These are phyloP conservation scores for Scheffersomyces quercinus DNA, from an alignment of 1,139 yeast genomes.

Conservation along the genomic window DNA sequence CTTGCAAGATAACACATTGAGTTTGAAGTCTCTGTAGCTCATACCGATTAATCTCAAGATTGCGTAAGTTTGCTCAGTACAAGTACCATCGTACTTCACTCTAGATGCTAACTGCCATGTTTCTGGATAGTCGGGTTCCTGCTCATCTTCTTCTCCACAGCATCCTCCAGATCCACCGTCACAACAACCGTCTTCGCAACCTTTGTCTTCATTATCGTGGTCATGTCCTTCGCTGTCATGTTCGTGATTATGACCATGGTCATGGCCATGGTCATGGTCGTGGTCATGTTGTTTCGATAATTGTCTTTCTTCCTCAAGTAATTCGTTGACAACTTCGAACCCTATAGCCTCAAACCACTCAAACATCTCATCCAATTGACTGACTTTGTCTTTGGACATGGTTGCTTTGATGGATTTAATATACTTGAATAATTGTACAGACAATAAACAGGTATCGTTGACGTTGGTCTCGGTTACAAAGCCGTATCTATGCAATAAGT, in stretches of 20 bases:
- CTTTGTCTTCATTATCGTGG: constrained; percentile 7
- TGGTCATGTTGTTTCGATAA: constrained; percentile 17
- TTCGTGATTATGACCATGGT: constrained; percentile 1
- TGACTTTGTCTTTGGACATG: constrained; percentile 22
- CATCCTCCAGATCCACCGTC: constrained; percentile 16
- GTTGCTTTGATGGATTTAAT: constrained; percentile 31
- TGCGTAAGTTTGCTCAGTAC: constrained; percentile 40
- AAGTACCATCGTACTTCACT: constrained; percentile 34
- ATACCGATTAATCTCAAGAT: constrained; percentile 17
- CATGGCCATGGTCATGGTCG: constrained; percentile 9
- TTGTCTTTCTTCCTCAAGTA: constrained; percentile 22
- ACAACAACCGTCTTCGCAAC: constrained; percentile 10
- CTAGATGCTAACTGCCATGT: constrained; percentile 40
- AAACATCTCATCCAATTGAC: constrained; percentile 44
- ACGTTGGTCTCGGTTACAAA: constrained; percentile 59
- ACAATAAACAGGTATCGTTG: constrained; percentile 58
- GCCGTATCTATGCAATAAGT: constrained; percentile 73
- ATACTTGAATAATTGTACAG: constrained; percentile 49
- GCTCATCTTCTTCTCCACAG: constrained; percentile 11
- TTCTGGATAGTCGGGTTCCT: constrained; percentile 18
- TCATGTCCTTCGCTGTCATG: neutral
- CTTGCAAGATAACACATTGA: constrained; percentile 7
- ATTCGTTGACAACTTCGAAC: constrained; percentile 42
- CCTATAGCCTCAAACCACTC: constrained; percentile 68
- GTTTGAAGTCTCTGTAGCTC: constrained; percentile 17